A percentile compares a stretch with the other conserved stretches of the same genome.
These are phyloP conservation scores for Jasminum sambac DNA, from an alignment of 257 asterid species.

Conservation along the genomic window DNA sequence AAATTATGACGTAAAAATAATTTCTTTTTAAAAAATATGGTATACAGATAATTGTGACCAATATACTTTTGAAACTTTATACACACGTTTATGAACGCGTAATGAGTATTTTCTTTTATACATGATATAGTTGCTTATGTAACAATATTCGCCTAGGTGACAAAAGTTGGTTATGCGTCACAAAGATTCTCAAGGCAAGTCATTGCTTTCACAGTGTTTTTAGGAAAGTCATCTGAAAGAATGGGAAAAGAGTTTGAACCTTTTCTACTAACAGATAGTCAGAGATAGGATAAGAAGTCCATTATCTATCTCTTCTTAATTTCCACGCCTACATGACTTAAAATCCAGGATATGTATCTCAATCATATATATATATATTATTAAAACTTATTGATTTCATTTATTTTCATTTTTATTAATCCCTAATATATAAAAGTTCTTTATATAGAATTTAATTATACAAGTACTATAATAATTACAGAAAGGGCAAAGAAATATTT, in stretches of 20 bases:
- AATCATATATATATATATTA: neutral
- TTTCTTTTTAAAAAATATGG: neutral
- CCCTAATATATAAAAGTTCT: neutral
- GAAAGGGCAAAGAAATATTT: too few relatives aligned
- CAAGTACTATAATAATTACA: neutral
- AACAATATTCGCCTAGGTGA: slow-evolving; percentile 36
- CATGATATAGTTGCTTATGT: slow-evolving; percentile 27
- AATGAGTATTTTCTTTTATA: slow-evolving; percentile 21
- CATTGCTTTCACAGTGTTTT: slow-evolving; percentile 31
- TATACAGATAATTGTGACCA: neutral
- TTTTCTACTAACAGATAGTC: slow-evolving; percentile 35
- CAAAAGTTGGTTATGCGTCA: slow-evolving; percentile 55
- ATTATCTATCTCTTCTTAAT: slow-evolving; percentile 29
- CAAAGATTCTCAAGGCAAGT: slow-evolving; percentile 37
- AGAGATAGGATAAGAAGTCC: slow-evolving; percentile 48
- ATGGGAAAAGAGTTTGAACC: slow-evolving; percentile 32
- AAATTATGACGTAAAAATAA: neutral
- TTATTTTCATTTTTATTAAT: slow-evolving; percentile 12
- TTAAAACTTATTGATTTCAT: neutral
- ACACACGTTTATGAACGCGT: slow-evolving; percentile 5
- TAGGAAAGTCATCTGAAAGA: slow-evolving; percentile 34
- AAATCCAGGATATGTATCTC: neutral
- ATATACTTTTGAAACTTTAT: neutral
- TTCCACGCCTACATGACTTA: slow-evolving; percentile 33
- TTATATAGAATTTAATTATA: neutral